Evolutionary conservation across 352 stramenopile species (phyloP).

Genomic region (Elongisporangium prolatum): DNA sequence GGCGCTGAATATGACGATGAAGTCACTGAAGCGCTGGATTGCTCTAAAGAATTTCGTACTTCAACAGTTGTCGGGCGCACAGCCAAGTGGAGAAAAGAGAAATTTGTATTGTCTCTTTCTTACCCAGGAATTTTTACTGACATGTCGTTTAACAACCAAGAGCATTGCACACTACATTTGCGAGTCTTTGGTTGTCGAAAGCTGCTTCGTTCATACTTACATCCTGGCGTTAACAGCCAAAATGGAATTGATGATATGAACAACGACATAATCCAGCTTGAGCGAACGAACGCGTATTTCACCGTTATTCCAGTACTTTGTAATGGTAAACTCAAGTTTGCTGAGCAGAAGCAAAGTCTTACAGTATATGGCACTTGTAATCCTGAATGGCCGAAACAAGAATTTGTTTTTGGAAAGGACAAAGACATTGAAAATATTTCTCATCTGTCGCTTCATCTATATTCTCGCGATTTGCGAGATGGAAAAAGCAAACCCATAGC

Average conservation of each 20-base stretch:
- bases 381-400: conserved; percentile 54
- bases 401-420: conserved; percentile 60
- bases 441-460: conserved; percentile 66
- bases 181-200: conserved; percentile 37
- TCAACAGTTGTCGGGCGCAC: conserved; percentile 23
- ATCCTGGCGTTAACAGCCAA: not conserved
- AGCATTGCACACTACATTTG: conserved; percentile 40
- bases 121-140: conserved; percentile 65
- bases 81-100: conserved; percentile 53
- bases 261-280: conserved; percentile 8
- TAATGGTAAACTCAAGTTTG: conserved; percentile 31
- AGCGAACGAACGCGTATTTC: conserved; percentile 53
- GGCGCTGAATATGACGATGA: conserved; percentile 36
- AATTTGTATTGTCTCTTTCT: conserved; percentile 53
- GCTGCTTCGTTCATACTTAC: conserved; percentile 18
- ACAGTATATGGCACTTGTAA: conserved; percentile 61
- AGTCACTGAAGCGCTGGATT: conserved; percentile 37
- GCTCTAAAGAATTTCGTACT: conserved; percentile 33
- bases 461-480: conserved; percentile 42
- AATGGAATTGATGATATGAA: conserved; percentile 9
- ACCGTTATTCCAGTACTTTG: conserved; percentile 54
- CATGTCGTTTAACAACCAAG: conserved; percentile 13
- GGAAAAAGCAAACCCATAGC: conserved; percentile 25
- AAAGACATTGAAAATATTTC: conserved; percentile 48
- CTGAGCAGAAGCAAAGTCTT: conserved; percentile 49